Base-by-base conservation (phyloP, 305 asterid species). In the Fraxinus albicans region DNA sequence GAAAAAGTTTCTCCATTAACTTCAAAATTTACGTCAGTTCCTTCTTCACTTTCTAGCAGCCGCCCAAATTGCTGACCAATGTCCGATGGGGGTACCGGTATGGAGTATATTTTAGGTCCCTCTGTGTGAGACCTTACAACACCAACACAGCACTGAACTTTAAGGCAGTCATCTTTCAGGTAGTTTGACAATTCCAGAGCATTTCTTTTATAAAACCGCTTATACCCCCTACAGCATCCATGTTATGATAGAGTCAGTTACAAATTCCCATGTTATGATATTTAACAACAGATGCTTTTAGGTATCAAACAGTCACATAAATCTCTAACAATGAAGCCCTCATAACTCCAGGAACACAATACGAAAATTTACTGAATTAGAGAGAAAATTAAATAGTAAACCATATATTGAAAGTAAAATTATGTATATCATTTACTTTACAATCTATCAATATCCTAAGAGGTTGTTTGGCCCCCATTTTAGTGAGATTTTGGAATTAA, bases 61-160 rank as follows among this genome's bases (percentile, higher is more conserved):
- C 86, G 91, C 80, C 99, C 99, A 80, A 94, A 93, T 85, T 96
- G 99, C 78, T 75, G 91, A 63, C 99, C 97, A 38, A 96, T 93
- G 84, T 93, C 91, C 19, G 99, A 91, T 73, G 97, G 98, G 36
- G 97, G 94, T 82, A 89, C 86, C 17, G 94, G 88, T 70, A 96
- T 96, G 36, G 95, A 85, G 86, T 91, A 94, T 60, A 92, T 87
- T 88, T 93, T 96, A 86, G 98, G 98, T 21, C 97, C 97, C 88
- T 92, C 95, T 2, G 99, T 92, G 74, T 77, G 97, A 25, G 98
- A 91, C 85, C 86, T 91, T 80, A 96, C 99, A 60, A 96, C 98
- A 87, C 99, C 99, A 79, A 96, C 98, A 79, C 91, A 87, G 82
- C 99, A 96, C 81, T 91, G 98, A 86, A 96, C 97, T 34, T 88